phyloP scores from a whole-genome alignment of 1,284 basidiomycete species.

The Sanghuangporus weigelae region DNA sequence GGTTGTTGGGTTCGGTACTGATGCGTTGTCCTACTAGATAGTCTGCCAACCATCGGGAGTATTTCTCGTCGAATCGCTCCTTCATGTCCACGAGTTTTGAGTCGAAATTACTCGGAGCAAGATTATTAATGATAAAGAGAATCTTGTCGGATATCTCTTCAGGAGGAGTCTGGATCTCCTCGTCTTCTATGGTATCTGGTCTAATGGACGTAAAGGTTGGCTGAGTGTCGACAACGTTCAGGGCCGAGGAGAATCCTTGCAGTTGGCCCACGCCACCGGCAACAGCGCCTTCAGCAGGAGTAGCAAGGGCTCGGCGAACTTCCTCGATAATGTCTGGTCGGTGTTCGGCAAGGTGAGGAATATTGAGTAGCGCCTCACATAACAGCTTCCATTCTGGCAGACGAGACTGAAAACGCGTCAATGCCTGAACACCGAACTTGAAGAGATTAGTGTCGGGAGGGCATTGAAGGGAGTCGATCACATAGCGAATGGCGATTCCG shows the following conservation, averaged over 20 bases:
- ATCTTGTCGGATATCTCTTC: constrained; percentile 93
- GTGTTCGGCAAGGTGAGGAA: constrained; percentile 83
- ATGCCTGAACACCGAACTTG: constrained; percentile 92
- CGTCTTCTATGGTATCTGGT: constrained; percentile 56
- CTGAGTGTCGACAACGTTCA: constrained; percentile 35
- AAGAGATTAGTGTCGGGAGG: constrained; percentile 91
- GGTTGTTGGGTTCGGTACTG: constrained; percentile 96
- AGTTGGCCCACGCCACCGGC: constrained; percentile 34
- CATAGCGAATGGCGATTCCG: constrained; percentile 95
- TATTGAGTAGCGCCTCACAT: constrained; percentile 84
- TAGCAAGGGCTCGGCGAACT: constrained; percentile 67
- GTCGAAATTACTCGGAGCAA: constrained; percentile 93
- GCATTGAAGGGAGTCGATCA: constrained; percentile 89
- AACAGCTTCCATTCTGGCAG: constrained; percentile 93
- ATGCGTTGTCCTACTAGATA: constrained; percentile 97
- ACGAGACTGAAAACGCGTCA: constrained; percentile 83
- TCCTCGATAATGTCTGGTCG: constrained; percentile 81
- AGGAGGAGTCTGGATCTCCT: constrained; percentile 62
- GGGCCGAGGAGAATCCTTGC: constrained; percentile 30
- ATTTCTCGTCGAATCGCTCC: constrained; percentile 72
- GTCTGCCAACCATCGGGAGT: constrained; percentile 95
- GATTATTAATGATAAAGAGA: constrained; percentile 97
- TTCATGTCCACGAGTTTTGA: constrained; percentile 81
- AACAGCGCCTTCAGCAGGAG: constrained; percentile 37
- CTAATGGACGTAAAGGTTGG: constrained; percentile 72